Evolutionary conservation across 306 rosid species (phyloP), one percentile per base, ranked within the genome.

Genomic region (Trifolium fragiferum): DNA sequence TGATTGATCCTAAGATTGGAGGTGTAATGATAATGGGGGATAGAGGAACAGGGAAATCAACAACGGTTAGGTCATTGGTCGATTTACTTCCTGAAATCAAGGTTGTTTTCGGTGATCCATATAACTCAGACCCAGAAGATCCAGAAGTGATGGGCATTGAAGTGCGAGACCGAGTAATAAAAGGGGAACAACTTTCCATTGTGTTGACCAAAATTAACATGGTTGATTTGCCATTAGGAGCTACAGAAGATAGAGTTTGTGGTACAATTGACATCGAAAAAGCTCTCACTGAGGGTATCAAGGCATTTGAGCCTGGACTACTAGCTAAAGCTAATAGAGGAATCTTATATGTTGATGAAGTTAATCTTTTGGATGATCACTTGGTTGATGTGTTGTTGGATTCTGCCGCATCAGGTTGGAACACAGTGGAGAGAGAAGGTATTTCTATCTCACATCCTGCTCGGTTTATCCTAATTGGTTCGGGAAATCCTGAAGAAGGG

Each of bases 1-100:
- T 93, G 70, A 93, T 93, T 71, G 97, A 93, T 80, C 97, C 97
- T 3, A 93, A 87, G 90, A 93, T 91, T 10, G 96, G 98, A 78
- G 98, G 98, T 55, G 97, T 93, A 55, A 93, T 93, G 98, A 93
- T 91, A 80, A 93, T 91, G 98, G 98, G 98, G 46, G 96, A 91
- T 76, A 84, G 98, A 70, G 98, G 98, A 84, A 91, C 98, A 0
- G 96, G 98, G 21, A 93, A 93, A 61, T 93, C 98, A 27, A 91
- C 97, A 21, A 79, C 97, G 7, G 96, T 93, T 38, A 74, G 98
- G 83, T 93, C 98, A 19, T 67, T 93, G 82, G 86, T 89, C 50
- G 98, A 93, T 87, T 86, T 93, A 83, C 98, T 91, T 80, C 98
- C 97, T 1, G 96, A 91, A 77, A 91, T 93, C 70, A 82, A 72